Base-by-base conservation (phyloP, 768 basidiomycete species). In the Serendipita sp. region DNA sequence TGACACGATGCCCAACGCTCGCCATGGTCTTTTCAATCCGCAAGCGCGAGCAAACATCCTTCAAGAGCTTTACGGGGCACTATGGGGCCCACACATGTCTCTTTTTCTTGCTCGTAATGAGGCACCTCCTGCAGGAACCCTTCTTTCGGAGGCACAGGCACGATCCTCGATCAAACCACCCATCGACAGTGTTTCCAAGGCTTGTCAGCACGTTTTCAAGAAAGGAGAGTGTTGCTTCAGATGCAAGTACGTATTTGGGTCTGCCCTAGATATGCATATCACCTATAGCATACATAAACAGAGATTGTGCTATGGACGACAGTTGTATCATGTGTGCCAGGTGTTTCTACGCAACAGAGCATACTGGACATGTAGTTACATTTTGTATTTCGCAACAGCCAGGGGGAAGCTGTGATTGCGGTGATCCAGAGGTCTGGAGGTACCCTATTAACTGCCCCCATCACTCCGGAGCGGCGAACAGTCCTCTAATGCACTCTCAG, bases 351-450 rank as follows among this genome's bases (percentile, higher is more conserved):
- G 82, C 88, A 1, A 88, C 89, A n/a, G 80, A 87, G 65, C 95
- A 98, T 72, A 75, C 77, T 23, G 85, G 84, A 51, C 95, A 98
- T 76, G 95, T 91, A 68, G 85, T 97, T 69, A 87, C 88, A 66
- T 94, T 98, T 77, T 91, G 90, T 74, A 88, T 95, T 68, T 86
- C 89, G 5, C 89, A 90, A 65, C 92, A 96, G 69, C 86, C 89
- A 0, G 89, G 92, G 4, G 89, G 92, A 3, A 93, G 90, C 69
- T 99, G 96, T 71, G 93, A 97, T 74, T 97, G 95, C 70, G 92
- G 92, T 15, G 94, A 97, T 70, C 78, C 81, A 28, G 88, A 95
- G 70, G 90, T 91, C 1, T 98, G 93, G 92, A 80, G 84, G 38
- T 70, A 72, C 3, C 76, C 81, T 3, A 79, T 89, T 15, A 73